Evolutionary conservation across 108 stramenopile genomes (phyloP).

Genomic region (Skeletonema grethae): DNA sequence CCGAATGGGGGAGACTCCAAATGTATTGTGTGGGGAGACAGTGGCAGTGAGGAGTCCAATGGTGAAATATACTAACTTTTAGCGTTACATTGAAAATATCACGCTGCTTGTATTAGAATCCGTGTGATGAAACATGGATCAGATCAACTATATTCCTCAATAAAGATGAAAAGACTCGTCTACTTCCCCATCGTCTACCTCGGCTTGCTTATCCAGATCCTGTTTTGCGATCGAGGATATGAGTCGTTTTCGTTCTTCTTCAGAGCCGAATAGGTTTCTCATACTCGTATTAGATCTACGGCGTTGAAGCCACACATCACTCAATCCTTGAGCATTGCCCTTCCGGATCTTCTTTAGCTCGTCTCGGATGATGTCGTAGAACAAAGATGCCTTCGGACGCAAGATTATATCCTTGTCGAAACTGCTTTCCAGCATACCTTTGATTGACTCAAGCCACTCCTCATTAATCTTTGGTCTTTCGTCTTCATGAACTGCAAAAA

Average conservation of each 20-base stretch:
- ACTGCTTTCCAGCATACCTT: constrained; percentile 18
- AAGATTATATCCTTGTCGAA: constrained; percentile 5
- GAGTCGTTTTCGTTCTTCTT: neutral
- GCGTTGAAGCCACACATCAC: constrained; percentile 4
- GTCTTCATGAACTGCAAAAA: neutral
- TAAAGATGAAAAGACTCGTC: neutral
- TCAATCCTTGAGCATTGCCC: neutral
- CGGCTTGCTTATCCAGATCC: neutral
- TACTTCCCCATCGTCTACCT: neutral
- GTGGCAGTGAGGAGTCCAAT: neutral
- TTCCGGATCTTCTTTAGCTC: neutral
- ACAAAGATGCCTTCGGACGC: constrained; percentile 13
- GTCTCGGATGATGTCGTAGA: neutral
- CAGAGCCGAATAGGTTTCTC: neutral
- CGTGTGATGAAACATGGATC: neutral
- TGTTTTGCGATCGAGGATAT: neutral
- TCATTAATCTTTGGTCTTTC: constrained; percentile 17
- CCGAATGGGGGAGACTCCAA: neutral
- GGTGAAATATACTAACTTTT: neutral
- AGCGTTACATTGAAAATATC: neutral
- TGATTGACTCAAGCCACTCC: constrained; percentile 17
- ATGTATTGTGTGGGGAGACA: too few relatives aligned
- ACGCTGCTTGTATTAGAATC: too few relatives aligned
- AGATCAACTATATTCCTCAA: neutral
- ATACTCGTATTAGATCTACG: neutral